Conservation (phyloP, 2,329 filamentous ascomycete species). For the Colletotrichum camelliae region DNA sequence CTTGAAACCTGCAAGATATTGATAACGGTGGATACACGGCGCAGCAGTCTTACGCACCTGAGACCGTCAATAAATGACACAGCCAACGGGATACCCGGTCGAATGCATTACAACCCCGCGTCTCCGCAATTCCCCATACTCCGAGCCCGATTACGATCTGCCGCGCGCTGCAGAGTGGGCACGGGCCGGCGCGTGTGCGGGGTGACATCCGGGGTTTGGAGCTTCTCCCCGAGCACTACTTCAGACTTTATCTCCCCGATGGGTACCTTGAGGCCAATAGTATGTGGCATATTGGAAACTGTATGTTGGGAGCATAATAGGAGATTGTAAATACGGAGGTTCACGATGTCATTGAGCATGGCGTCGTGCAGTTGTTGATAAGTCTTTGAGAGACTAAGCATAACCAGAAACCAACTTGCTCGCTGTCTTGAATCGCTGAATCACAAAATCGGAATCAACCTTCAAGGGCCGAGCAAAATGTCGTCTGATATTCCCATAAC, state of each 20-base stretch:
- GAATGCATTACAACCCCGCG: background rate
- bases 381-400: background rate
- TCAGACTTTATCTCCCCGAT: background rate
- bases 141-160: background rate
- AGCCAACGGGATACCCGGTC: background rate
- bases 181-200: background rate
- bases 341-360: background rate
- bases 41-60: background rate
- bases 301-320: background rate
- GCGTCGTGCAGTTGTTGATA: background rate
- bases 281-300: background rate
- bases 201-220: conserved; percentile 5
- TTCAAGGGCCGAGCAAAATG: background rate
- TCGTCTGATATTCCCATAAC: background rate
- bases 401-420: background rate
- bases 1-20: background rate
- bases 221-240: conserved; percentile 1
- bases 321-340: background rate
- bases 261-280: background rate
- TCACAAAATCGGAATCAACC: background rate
- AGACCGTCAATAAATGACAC: background rate
- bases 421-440: background rate
- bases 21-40: background rate
- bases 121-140: background rate
- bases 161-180: background rate